These are phyloP conservation scores for Solanum hybrid DNA, from an alignment of 305 asterid species.

Conservation along the genomic window DNA sequence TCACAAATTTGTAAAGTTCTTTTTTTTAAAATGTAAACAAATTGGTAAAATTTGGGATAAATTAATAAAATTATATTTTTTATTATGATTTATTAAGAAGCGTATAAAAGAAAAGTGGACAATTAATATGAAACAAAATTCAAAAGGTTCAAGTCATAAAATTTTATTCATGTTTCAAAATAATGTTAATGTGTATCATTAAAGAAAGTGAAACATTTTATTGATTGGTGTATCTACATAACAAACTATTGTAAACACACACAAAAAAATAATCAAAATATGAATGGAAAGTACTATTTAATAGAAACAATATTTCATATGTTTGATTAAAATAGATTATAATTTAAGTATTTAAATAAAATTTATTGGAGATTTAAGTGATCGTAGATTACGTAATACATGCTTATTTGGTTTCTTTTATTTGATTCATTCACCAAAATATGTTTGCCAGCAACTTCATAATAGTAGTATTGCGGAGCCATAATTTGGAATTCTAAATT, in stretches of 20 bases:
- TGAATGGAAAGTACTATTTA: not conserved
- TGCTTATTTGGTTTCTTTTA: not conserved
- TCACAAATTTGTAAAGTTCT: not conserved
- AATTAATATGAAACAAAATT: too few relatives aligned
- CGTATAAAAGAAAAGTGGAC: not conserved
- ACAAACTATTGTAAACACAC: not conserved
- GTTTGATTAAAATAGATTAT: not conserved
- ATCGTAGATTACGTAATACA: not conserved
- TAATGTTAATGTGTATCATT: not conserved
- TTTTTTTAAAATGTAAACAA: too few relatives aligned
- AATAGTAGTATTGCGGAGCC: not conserved
- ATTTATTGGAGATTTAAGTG: not conserved
- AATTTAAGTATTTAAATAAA: not conserved
- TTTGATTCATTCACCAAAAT: not conserved
- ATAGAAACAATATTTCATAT: not conserved
- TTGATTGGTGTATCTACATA: not conserved
- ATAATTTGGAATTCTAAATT: too few relatives aligned
- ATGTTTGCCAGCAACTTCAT: not conserved
- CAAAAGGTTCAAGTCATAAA: not conserved
- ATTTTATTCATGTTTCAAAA: not conserved
- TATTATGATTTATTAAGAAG: accelerated
- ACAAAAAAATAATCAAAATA: not conserved
- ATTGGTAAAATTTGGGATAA: not conserved
- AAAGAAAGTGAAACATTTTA: not conserved
- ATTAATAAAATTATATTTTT: not conserved